Conservation (phyloP, 805 yeast species). For the Saturnispora ahearnii region DNA sequence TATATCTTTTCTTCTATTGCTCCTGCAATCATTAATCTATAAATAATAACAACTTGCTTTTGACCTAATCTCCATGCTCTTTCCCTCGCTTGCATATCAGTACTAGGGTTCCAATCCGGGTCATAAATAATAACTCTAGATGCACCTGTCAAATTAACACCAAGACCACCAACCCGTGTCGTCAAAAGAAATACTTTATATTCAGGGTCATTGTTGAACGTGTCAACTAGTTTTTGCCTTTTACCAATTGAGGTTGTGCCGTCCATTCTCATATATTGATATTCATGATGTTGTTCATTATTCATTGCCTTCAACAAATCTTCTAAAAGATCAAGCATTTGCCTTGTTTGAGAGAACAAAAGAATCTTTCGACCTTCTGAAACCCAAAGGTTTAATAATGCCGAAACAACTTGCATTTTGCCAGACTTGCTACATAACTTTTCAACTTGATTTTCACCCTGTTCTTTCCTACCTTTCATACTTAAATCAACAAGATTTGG, state of each 20-base stretch:
- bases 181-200: slow-evolving; percentile 71
- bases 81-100: slow-evolving; percentile 94
- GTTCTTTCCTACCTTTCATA: slow-evolving; percentile 19
- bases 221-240: slow-evolving; percentile 74
- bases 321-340: slow-evolving; percentile 86
- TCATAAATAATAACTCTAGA: slow-evolving; percentile 89
- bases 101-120: slow-evolving; percentile 98
- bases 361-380: slow-evolving; percentile 69
- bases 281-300: slow-evolving; percentile 19
- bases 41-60: slow-evolving; percentile 82
- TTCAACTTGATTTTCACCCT: slow-evolving; percentile 22
- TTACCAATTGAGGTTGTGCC: slow-evolving; percentile 77
- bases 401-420: slow-evolving; percentile 80
- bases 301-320: slow-evolving; percentile 42
- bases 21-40: slow-evolving; percentile 87
- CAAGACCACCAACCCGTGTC: slow-evolving; percentile 93
- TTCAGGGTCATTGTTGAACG: slow-evolving; percentile 54
- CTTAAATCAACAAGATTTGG: slow-evolving; percentile 69
- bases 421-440: slow-evolving; percentile 52
- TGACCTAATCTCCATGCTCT: slow-evolving; percentile 97
- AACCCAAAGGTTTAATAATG: slow-evolving; percentile 68
- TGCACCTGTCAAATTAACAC: slow-evolving; percentile 91
- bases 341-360: slow-evolving; percentile 86
- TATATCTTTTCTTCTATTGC: slow-evolving; percentile 95
- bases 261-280: slow-evolving; percentile 77